Base-by-base conservation (phyloP, 129 eudicot genomes). In the Lonicera japonica region DNA sequence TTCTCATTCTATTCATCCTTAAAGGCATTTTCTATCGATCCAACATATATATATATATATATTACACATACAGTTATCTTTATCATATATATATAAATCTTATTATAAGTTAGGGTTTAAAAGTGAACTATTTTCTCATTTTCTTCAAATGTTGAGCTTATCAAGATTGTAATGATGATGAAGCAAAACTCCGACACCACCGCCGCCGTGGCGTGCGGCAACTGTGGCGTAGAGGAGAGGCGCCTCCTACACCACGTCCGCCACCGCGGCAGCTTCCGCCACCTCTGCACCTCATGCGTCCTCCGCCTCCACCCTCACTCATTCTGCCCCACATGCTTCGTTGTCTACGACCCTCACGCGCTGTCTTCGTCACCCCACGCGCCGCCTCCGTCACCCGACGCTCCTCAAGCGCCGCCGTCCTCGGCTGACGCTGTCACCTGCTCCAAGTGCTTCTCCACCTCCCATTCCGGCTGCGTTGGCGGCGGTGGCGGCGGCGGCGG, bases 291-390 rank as follows among this genome's bases (percentile, higher is more conserved):
- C 58, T 47, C 82, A 41, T 89, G 96, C 53, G 90, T 85, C 61
- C 96, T 89, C 68, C 94, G 96, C 24, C 84, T 80, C 71, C 80
- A 88, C 79, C 70, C 94, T 5, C 96, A 77, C 13, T 72, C 73
- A 11, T 89, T 89, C 74, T 89, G 96, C 71, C 94, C 96, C 12
- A 69, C 83, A 12, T 89, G 96, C 66, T 80, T 85, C 75, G 67
- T 58, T 54, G 79, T 86, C 43, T 79, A 77, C 89, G 77, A 58
- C 40, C n/a, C n/a, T n/a, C n/a, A n/a, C n/a, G n/a, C n/a, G n/a
- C n/a, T n/a, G n/a, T n/a, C n/a, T n/a, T n/a, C n/a, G n/a, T n/a
- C n/a, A n/a, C n/a, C n/a, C n/a, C 72, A 50, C 14, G 8, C 54
- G 40, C 38, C 58, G 50, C 34, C 18, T 51, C 0, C 89, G 1